A percentile compares a stretch with the other conserved stretches of the same genome.
These are phyloP conservation scores for Salix caprea DNA, from an alignment of 345 rosid genomes.

Conservation along the genomic window DNA sequence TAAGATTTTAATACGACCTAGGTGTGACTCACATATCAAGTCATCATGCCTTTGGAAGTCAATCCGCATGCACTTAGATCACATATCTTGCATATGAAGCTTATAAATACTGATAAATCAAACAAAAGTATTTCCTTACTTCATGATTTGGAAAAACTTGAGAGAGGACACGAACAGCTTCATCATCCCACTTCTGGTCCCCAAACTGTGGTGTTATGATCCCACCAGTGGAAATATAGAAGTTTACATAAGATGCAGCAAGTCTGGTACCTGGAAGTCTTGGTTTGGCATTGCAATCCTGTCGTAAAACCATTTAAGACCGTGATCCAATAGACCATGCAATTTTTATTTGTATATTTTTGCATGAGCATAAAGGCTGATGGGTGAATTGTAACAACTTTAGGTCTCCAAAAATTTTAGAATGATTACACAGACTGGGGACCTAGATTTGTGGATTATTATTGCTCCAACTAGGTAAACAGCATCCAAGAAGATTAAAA, in stretches of 20 bases:
- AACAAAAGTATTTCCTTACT: slow-evolving; percentile 36
- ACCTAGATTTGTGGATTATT: not conserved
- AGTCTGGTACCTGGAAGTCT: slow-evolving; percentile 71
- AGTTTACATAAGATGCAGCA: slow-evolving; percentile 79
- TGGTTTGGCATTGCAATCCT: slow-evolving; percentile 62
- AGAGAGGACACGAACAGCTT: slow-evolving; percentile 69
- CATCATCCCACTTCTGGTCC: slow-evolving; percentile 70
- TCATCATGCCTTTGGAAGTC: no score
- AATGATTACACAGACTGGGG: not conserved
- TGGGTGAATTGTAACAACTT: not conserved
- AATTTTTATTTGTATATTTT: not conserved
- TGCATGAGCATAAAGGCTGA: not conserved
- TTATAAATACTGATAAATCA: not conserved
- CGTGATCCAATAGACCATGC: not conserved
- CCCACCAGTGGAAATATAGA: slow-evolving; percentile 75
- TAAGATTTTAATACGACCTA: no score
- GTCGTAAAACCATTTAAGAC: slow-evolving; percentile 11
- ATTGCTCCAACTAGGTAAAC: not conserved
- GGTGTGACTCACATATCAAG: no score
- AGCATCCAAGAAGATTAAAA: not conserved
- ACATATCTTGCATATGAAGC: no score
- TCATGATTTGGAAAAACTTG: slow-evolving; percentile 57
- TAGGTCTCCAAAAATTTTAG: not conserved
- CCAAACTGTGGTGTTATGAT: slow-evolving; percentile 75
- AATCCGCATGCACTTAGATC: no score